Base-by-base conservation (phyloP, 805 yeast genomes). In the Zygosaccharomyces gambellarensis region DNA sequence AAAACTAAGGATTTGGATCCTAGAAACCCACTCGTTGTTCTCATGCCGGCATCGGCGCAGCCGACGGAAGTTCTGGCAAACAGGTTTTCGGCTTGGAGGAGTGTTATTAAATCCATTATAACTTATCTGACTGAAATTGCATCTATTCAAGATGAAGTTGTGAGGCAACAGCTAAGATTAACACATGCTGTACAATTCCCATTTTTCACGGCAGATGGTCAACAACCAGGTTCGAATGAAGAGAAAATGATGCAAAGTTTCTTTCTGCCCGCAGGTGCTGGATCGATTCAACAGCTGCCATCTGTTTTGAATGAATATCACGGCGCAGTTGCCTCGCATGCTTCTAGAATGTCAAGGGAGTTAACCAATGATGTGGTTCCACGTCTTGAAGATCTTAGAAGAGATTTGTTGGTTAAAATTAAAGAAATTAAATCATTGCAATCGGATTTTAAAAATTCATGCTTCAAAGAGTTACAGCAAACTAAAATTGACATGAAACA, bases 51-150 rank as follows among this genome's bases (percentile, higher is more conserved):
- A 6, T 67, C 71, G 39, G 80, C 85, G 3, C 81, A 81, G 57
- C 98, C 98, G 9, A 90, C 97, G 1, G 97, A 90, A 50, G 79
- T 87, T 5, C 72, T 92, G 51, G 94, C 96, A 2, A 76, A 80
- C 27, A 74, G 98, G 54, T 90, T 92, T 65, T 77, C 82, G 44
- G 85, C 95, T 2, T 92, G 97, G 97, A 75, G 96, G 50, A 76
- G 79, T 36, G 80, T 90, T 48, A 82, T 90, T 49, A 81, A 82
- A 53, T 84, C 92, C 31, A 70, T 92, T 48, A 76, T 87, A 19
- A 79, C 77, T 42, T 92, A 92, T 62, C 73, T 92, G 54, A 79
- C 78, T 53, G 96, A 90, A 61, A 83, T 82, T 36, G 89, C 88
- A 8, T 78, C 86, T 11, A 90, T 87, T 49, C 94, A 90, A 64